Evolutionary conservation across 1,284 basidiomycete genomes (phyloP), one percentile per base, ranked within the genome.

Genomic region (Chalciporus sp.): DNA sequence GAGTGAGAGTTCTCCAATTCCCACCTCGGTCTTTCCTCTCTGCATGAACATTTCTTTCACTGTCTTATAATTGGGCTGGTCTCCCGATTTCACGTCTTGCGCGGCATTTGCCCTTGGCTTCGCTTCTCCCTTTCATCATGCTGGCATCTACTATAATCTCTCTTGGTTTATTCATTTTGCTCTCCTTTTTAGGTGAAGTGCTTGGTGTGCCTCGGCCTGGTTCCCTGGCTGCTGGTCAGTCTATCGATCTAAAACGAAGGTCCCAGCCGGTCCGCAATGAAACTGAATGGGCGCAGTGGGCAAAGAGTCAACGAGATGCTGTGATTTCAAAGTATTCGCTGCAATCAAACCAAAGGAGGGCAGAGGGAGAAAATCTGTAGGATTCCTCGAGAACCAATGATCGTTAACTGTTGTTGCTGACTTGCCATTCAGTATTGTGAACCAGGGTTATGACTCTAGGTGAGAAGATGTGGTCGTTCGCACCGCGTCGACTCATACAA

Each of bases 211-310:
- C 62, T 55, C 48, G 41, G 19, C 47, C 35, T 41, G 9, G 46
- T 7, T 39, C 19, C 3, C 42, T 51, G 39, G 26, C 55, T 62
- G 51, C 45, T 49, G 58, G 63, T 28, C 69, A 61, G 55, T 57
- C 54, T 16, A 49, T 71, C 19, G 6, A 40, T 47, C 52, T 71
- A 1, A 63, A 47, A 44, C 55, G 57, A 41, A 56, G 57, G n/a
- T 45, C 57, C 29, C 54, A 14, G 35, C 31, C 58, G 6, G 33
- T 39, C 33, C 63, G 53, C 42, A 61, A 64, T 4, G 58, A 57
- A 2, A 49, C 52, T 4, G 63, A 68, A 40, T 58, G 58, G 62
- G 60, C 55, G 17, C 55, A 29, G 20, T 71, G 67, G 66, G 70
- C 63, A 10, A 56, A 58, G 29, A 35, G 35, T 27, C 65, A 65